phyloP scores from a whole-genome alignment of 164 flowering plant species.

The Stephania japonica region DNA sequence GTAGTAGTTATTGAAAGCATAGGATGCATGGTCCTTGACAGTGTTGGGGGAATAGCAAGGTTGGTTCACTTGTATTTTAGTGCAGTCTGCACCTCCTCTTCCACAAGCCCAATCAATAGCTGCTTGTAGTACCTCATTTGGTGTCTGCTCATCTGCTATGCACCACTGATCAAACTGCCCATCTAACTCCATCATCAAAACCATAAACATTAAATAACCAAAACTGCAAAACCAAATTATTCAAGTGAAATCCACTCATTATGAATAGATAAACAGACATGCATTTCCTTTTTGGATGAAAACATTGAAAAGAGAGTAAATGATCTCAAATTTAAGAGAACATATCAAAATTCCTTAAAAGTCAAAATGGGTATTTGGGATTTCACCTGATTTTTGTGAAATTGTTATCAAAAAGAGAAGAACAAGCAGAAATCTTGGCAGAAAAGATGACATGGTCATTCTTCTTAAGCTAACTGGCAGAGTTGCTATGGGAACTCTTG shows the following conservation, averaged over 20 bases:
- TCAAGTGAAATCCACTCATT: not conserved
- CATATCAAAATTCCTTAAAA: not conserved
- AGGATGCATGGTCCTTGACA: constrained; percentile 66
- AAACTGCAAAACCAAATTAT: not conserved
- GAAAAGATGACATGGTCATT: constrained; percentile 18
- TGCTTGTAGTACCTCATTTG: constrained; percentile 45
- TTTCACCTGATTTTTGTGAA: constrained; percentile 39
- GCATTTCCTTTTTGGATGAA: not conserved
- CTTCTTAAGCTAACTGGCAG: constrained; percentile 5
- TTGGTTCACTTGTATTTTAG: constrained; percentile 37
- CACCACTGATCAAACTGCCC: constrained; percentile 71
- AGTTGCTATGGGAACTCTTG: not conserved
- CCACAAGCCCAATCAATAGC: constrained; percentile 79
- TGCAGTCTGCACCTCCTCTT: constrained; percentile 63
- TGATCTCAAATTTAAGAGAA: not conserved
- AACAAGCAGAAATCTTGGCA: constrained; percentile 24
- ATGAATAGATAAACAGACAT: not conserved
- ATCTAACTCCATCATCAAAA: constrained; percentile 19
- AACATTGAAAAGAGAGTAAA: not conserved
- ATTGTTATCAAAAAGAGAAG: constrained; percentile 24
- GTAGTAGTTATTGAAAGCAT: constrained; percentile 74
- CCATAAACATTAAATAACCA: not conserved
- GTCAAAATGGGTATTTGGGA: constrained; percentile 7
- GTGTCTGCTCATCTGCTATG: constrained; percentile 68
- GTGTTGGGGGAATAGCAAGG: constrained; percentile 59